Evolutionary conservation across 1,139 yeast genomes (phyloP), one percentile per base, ranked within the genome.

Genomic region (Candida pseudoviswanathii): DNA sequence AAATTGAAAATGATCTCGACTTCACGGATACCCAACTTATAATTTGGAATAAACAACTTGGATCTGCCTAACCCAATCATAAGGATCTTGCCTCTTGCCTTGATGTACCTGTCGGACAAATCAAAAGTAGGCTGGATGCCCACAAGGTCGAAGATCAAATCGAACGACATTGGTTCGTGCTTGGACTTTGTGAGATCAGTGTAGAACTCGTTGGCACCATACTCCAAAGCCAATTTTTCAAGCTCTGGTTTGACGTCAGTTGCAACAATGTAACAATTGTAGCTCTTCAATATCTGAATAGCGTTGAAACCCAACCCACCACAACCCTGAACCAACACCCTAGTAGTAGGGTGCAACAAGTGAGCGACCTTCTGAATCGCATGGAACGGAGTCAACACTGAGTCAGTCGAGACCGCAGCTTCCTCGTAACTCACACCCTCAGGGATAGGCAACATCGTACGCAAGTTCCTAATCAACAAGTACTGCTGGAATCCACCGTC

Each of bases 251-350:
- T 75, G 40, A 67, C 59, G 53, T 77, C 83, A 43, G 65, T 60
- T 3, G 73, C 77, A 16, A 76, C 75, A 5, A 77, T 65, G 34
- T 70, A 56, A 50, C 75, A 71, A n/a, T 77, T 77, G 50, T 67
- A 76, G 31, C 63, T 60, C 45, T 65, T 67, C 47, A 77, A 65
- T 34, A 79, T 73, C 54, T 79, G 84, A 16, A 78, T 49, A 1
- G 77, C 83, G 58, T 78, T 78, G 53, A 77, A 63, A 0, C 84
- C 83, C 47, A 79, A 65, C 1, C 84, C 84, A 6, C 84, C 83
- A 41, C 76, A 62, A 1, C 84, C 84, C 46, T 77, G 59, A 4
- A 78, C 67, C 47, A 78, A 64, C 3, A 78, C 77, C 53, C 70
- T 75, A 8, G 69, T 53, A 4, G 71, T 63, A 10, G 81, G 78